Evolutionary conservation across 1,139 yeast genomes (phyloP).

Genomic region (Yamadazyma kanchanaburiensis): DNA sequence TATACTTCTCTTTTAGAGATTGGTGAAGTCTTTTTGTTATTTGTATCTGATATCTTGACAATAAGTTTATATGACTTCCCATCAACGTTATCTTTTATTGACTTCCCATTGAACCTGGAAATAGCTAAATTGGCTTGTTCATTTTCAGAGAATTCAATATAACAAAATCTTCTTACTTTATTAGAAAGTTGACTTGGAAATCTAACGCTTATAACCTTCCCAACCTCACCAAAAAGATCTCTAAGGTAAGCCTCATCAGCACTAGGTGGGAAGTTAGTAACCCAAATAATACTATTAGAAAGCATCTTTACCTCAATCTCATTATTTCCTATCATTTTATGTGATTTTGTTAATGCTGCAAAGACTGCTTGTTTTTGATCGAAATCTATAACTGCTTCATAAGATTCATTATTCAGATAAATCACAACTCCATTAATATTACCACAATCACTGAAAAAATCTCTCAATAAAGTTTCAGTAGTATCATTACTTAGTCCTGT

Average conservation of each 20-base stretch:
- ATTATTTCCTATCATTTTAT: slow-evolving; percentile 40
- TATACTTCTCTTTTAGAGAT: slow-evolving; percentile 35
- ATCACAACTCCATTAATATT: slow-evolving; percentile 30
- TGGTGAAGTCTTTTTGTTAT: slow-evolving; percentile 9
- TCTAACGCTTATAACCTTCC: slow-evolving; percentile 52
- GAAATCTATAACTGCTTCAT: slow-evolving; percentile 56
- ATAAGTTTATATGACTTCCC: slow-evolving; percentile 17
- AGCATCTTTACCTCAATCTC: slow-evolving; percentile 47
- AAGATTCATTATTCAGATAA: slow-evolving; percentile 14
- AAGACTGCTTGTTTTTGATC: slow-evolving; percentile 44
- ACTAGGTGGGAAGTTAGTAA: slow-evolving; percentile 69
- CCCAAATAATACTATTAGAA: slow-evolving; percentile 53
- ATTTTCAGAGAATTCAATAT: slow-evolving; percentile 53
- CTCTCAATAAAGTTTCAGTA: slow-evolving; percentile 29
- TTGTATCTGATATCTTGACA: slow-evolving; percentile 15
- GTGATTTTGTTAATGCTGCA: slow-evolving; percentile 59
- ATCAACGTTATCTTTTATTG: slow-evolving; percentile 17
- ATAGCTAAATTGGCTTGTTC: slow-evolving; percentile 51
- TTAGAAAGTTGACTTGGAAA: slow-evolving; percentile 64
- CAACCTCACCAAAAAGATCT: slow-evolving; percentile 41
- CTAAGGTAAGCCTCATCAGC: slow-evolving; percentile 39
- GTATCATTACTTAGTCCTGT: slow-evolving; percentile 29
- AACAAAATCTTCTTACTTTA: slow-evolving; percentile 68
- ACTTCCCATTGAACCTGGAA: slow-evolving; percentile 35
- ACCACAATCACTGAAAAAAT: slow-evolving; percentile 64